These are phyloP conservation scores for Auriscalpium orientale DNA, from an alignment of 768 basidiomycete species.

Conservation along the genomic window DNA sequence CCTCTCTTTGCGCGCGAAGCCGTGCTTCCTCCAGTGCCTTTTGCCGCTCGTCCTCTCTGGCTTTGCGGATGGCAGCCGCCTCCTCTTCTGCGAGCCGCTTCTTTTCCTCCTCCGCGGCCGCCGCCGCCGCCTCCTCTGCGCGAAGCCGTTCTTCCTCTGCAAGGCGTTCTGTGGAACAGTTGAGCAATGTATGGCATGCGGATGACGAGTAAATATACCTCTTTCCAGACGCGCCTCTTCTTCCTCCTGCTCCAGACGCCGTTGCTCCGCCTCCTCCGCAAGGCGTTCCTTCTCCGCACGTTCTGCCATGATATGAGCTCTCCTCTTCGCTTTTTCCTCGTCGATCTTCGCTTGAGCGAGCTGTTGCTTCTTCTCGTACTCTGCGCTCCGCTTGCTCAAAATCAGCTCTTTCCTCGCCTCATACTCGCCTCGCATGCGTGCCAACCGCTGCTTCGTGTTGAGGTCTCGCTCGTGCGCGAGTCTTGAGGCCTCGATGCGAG, in stretches of 20 bases:
- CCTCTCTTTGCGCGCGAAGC: constrained; percentile 56
- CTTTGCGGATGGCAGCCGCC: constrained; percentile 38
- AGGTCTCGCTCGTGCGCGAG: constrained; percentile 58
- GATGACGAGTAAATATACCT: constrained; percentile 34
- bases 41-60: constrained; percentile 44
- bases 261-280: constrained; percentile 33
- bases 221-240: constrained; percentile 40
- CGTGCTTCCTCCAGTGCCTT: constrained; percentile 48
- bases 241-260: constrained; percentile 27
- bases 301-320: constrained; percentile 45
- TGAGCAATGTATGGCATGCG: neutral
- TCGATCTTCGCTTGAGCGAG: constrained; percentile 62
- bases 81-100: constrained; percentile 62
- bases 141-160: constrained; percentile 22
- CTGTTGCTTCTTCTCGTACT: constrained; percentile 53
- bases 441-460: constrained; percentile 66
- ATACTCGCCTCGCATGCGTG: constrained; percentile 70
- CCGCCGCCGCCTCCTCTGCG: constrained; percentile 26
- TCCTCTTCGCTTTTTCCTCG: constrained; percentile 76
- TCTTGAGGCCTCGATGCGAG: constrained; percentile 48
- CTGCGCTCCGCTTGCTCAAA: constrained; percentile 50
- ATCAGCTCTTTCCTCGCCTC: constrained; percentile 42
- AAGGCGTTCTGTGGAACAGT: constrained; percentile 11
- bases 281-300: constrained; percentile 48
- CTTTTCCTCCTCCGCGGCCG: constrained; percentile 41